Conservation (phyloP, 257 asterid species). For the Linderniella brevidens region DNA sequence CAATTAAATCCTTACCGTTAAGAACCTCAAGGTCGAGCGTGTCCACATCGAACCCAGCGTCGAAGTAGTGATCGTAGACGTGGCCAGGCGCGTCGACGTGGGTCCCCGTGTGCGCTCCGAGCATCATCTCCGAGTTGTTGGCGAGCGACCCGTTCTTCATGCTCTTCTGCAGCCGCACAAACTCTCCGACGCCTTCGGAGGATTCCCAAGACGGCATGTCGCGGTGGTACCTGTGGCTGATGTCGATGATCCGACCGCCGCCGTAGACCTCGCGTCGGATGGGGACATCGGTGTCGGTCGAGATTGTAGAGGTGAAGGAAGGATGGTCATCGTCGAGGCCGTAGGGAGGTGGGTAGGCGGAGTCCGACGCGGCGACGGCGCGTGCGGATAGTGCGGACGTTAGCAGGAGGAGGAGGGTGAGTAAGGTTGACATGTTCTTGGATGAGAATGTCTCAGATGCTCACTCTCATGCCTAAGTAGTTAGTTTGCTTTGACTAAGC, state of each 20-base stretch:
- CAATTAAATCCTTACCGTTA: conserved; percentile 33
- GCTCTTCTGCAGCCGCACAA: conserved; percentile 53
- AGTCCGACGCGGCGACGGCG: conserved; percentile 15
- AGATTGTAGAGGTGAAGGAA: conserved; percentile 9
- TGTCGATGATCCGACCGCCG: conserved; percentile 70
- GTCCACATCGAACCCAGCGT: conserved; percentile 89
- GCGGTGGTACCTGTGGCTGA: conserved; percentile 47
- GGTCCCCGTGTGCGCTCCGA: conserved; percentile 82
- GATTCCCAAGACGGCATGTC: conserved; percentile 74
- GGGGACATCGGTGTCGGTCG: conserved; percentile 25
- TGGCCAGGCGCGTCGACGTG: conserved; percentile 97
- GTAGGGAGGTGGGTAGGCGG: conserved; percentile 62
- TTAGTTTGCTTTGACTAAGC: too few species aligned
- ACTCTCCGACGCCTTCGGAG: conserved; percentile 57
- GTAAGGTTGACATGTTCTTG: too few species aligned
- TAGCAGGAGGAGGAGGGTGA: too few species aligned
- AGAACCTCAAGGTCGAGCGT: conserved; percentile 87
- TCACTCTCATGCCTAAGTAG: too few species aligned
- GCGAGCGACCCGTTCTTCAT: conserved; percentile 82
- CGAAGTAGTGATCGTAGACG: conserved; percentile 64
- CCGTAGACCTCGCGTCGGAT: conserved; percentile 74
- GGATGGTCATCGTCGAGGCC: conserved; percentile 25
- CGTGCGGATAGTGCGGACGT: too few species aligned
- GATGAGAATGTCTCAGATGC: too few species aligned
- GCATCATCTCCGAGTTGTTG: conserved; percentile 78